Base-by-base conservation (phyloP, 257 asterid species). In the Solanum dulcamara region DNA sequence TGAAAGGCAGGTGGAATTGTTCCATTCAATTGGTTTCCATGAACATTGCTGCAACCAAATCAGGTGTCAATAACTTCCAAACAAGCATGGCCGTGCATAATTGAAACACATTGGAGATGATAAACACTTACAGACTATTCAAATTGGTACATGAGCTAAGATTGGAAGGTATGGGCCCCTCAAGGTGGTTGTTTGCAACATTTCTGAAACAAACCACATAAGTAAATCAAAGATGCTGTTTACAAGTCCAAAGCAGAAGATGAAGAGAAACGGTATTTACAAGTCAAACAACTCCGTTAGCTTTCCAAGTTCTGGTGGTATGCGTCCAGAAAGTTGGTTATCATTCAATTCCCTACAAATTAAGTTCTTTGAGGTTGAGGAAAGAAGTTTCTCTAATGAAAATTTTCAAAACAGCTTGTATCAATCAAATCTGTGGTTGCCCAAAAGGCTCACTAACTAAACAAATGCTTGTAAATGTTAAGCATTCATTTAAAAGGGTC, bases 141-240 rank as follows among this genome's bases (percentile, higher is more conserved):
- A 97, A 94, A 88, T 94, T 97, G 68, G 94, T 91, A 75, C 99
- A 97, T 1, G 98, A 95, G 93, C 99, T 95, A 35, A 97, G 95
- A 89, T 95, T 97, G 81, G 93, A 96, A 1, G 99, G 98, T 67
- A 95, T 90, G 8, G 93, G 92, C 68, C 99, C 98, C 62, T 92
- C 96, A 67, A 97, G 91, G 79, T 83, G 86, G 85, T 97, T 97
- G 87, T 93, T 93, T 17, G 99, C 99, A 51, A 95, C 96, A 87
- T 97, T 97, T 85, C 99, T 97, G 96, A 90, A 62, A 83, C 18
- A 87, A 51, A 6, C 24, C 30, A 35, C 72, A 71, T 9, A 12
- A 88, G 83, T 33, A 84, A 48, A 30, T 83, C 32, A 22, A 22
- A 5, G 38, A 24, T 32, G 66, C 18, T 50, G 40, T 72, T 13